Conservation (phyloP, 129 eudicot species). For the Chrysanthemum lavandulifolium region DNA sequence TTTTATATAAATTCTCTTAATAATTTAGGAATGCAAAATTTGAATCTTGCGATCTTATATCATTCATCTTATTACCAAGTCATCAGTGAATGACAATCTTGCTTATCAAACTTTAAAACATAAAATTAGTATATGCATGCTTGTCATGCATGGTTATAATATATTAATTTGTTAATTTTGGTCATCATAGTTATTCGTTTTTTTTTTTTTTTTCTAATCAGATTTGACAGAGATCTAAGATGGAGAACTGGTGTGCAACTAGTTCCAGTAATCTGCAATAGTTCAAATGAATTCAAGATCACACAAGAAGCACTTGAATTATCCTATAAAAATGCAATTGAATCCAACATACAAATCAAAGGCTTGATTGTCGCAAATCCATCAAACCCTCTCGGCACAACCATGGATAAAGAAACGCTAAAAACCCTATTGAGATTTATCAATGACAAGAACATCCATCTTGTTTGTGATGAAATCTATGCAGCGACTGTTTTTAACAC, state of each 20-base stretch:
- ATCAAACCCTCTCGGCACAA: constrained; percentile 80
- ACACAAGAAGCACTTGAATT: constrained; percentile 57
- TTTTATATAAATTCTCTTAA: too few relatives aligned
- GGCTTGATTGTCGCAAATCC: constrained; percentile 78
- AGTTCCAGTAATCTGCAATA: constrained; percentile 55
- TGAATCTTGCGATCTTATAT: too few relatives aligned
- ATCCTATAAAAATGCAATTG: constrained; percentile 50
- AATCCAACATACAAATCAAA: constrained; percentile 54
- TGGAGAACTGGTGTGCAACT: constrained; percentile 83
- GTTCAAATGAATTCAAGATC: constrained; percentile 64
- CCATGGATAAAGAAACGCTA: constrained; percentile 47
- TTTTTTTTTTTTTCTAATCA: constrained; percentile 28
- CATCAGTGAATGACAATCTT: too few relatives aligned
- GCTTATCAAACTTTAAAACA: background rate
- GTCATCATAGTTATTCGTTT: background rate
- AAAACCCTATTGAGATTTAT: constrained; percentile 50
- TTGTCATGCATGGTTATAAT: background rate
- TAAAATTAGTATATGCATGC: background rate
- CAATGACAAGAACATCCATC: constrained; percentile 53
- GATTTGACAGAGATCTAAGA: constrained; percentile 70
- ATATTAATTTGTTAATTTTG: constrained; percentile 1
- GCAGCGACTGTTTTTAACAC: constrained; percentile 54
- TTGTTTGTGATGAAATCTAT: constrained; percentile 81
- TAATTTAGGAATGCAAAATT: too few relatives aligned
- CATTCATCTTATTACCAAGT: too few relatives aligned